Evolutionary conservation across 1,284 basidiomycete genomes (phyloP), one percentile per base, ranked within the genome.

Genomic region (Puccinia triticina): DNA sequence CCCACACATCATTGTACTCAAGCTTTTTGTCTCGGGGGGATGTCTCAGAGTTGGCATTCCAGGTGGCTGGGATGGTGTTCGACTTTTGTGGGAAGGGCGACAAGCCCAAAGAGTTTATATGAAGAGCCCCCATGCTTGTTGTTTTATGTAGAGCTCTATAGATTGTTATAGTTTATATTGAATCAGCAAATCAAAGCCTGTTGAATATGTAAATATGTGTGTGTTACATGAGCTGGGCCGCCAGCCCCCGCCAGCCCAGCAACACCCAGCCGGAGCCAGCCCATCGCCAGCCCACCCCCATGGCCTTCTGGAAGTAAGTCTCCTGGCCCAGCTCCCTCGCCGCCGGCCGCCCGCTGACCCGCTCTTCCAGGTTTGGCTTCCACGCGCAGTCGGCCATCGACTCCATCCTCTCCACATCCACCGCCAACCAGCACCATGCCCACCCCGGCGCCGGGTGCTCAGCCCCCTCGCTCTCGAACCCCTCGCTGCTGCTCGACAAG

Each of bases 21-120:
- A n/a, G n/a, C 26, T n/a, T 21, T 59, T 40, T 23, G 64, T 78
- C 7, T 50, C 53, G 79, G 26, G 26, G 40, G 72, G n/a, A 50
- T 67, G 37, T 50, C 80, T 55, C 85, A 94, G 93, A 94, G 87
- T 90, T 94, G 71, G 93, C 93, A 2, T 92, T 91, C 87, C 92
- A 92, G 83, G 92, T 94, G 34, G 93, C 92, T 57, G 93, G 93
- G 26, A 87, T 94, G 80, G 92, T 94, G 4, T 94, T 93, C 85
- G 93, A 94, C 84, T 90, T 91, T 84, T 90, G 90, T 71, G 92
- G 92, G 18, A 79, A 83, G 29, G 84, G 84, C 32, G 77, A 80
- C 18, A 79, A 83, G 81, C 84, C 84, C 11, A 77, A 83, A 55
- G 84, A 84, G 64, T 84, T 84, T 75, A 64, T 83, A 29, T 84